These are phyloP conservation scores for Nakazawaea wyomingensis DNA, from an alignment of 805 yeast genomes.

Conservation along the genomic window DNA sequence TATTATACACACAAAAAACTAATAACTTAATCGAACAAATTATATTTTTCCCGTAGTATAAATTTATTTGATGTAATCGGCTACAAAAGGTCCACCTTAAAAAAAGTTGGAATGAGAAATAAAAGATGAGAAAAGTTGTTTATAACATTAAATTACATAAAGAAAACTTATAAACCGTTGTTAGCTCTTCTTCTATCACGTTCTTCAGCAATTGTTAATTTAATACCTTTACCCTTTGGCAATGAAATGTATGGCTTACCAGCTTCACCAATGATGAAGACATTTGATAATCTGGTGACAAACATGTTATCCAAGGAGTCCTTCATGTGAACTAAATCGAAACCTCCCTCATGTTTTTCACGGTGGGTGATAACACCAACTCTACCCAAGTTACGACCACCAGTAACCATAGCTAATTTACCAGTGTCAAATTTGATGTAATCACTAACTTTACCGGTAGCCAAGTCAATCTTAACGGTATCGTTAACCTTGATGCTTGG, in stretches of 20 bases:
- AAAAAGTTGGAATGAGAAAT: no score
- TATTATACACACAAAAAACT: no score
- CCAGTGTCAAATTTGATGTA: conserved; percentile 92
- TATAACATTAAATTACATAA: not conserved
- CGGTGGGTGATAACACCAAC: conserved; percentile 94
- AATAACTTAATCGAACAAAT: no score
- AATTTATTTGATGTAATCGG: no score
- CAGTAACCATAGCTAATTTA: conserved; percentile 87
- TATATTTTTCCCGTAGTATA: no score
- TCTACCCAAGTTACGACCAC: conserved; percentile 99
- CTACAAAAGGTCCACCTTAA: no score
- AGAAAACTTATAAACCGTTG: conserved; percentile 43
- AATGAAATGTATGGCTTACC: conserved; percentile 90
- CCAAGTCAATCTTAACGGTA: conserved; percentile 95
- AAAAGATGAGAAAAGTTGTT: not conserved
- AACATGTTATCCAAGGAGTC: conserved; percentile 91
- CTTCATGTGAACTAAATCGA: conserved; percentile 95
- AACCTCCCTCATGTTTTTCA: conserved; percentile 98
- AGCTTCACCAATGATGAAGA: conserved; percentile 93
- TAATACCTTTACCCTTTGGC: conserved; percentile 99
- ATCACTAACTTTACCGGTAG: conserved; percentile 89
- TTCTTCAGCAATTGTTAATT: conserved; percentile 93
- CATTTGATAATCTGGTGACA: conserved; percentile 92
- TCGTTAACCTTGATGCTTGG: conserved; percentile 96
- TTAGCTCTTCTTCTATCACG: conserved; percentile 97